phyloP scores from a whole-genome alignment of 2,329 filamentous ascomycete species.

The Diaporthe aspalathi region DNA sequence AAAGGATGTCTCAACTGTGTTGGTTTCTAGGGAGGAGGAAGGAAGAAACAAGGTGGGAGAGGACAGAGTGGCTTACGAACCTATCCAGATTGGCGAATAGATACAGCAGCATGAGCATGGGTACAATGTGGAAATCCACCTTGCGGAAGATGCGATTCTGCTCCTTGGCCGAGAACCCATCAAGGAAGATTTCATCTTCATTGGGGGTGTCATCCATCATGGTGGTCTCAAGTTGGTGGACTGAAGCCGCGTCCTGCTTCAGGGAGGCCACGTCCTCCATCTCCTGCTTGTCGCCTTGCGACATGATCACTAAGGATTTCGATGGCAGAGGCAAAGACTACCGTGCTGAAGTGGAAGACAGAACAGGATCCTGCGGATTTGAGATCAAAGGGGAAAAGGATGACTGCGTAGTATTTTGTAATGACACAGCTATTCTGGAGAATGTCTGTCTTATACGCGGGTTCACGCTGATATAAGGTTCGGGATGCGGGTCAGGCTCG shows the following conservation, averaged over 20 bases:
- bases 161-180: not conserved
- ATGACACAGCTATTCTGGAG: not conserved
- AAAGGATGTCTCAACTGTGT: not conserved
- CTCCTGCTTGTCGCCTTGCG: not conserved
- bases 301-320: not conserved
- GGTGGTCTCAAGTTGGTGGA: not conserved
- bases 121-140: not conserved
- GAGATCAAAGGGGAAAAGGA: not conserved
- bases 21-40: not conserved
- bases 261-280: not conserved
- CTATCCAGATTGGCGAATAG: slow-evolving; percentile 11
- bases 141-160: slow-evolving; percentile 8
- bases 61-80: not conserved
- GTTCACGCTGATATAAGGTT: not conserved
- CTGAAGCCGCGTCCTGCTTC: not conserved
- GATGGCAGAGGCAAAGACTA: not conserved
- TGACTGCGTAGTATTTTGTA: not conserved
- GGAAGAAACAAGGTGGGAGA: rapidly evolving
- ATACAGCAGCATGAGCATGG: slow-evolving; percentile 16
- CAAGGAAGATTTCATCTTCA: not conserved
- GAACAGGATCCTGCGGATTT: not conserved
- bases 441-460: not conserved
- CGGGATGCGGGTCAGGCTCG: not conserved
- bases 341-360: not conserved
- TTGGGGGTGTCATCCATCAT: not conserved